Evolutionary conservation across 768 basidiomycete species (phyloP).

Genomic region (Inosperma sp.): DNA sequence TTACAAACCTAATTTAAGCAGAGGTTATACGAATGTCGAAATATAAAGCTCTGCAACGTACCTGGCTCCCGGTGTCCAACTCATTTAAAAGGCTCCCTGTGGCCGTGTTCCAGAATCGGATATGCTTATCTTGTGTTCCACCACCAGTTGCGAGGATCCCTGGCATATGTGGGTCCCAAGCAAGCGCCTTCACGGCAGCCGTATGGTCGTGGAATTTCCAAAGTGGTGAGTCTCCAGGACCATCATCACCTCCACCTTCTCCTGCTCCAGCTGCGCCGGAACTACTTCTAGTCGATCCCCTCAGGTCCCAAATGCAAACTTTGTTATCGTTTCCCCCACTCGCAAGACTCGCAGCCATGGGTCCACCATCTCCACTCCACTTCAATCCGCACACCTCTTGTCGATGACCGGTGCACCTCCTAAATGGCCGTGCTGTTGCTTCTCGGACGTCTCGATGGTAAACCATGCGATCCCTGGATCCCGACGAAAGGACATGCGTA

Average conservation of each 20-base stretch:
- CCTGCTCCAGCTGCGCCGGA: slow-evolving; percentile 23
- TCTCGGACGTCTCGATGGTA: slow-evolving; percentile 92
- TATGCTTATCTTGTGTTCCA: slow-evolving; percentile 98
- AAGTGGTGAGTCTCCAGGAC: slow-evolving; percentile 57
- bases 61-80: slow-evolving; percentile 95
- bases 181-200: slow-evolving; percentile 95
- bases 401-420: slow-evolving; percentile 66
- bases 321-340: slow-evolving; percentile 99
- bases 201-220: slow-evolving; percentile 97
- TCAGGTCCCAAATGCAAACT: slow-evolving; percentile 93
- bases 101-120: slow-evolving; percentile 93
- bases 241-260: slow-evolving; percentile 26
- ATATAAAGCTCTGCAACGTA: slow-evolving; percentile 32
- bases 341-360: slow-evolving; percentile 58
- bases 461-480: slow-evolving; percentile 86
- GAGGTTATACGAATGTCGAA: slow-evolving; percentile 12
- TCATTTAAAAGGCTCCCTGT: slow-evolving; percentile 82
- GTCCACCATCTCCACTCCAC: slow-evolving; percentile 64
- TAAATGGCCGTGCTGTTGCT: slow-evolving; percentile 56
- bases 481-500: slow-evolving; percentile 77
- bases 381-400: slow-evolving; percentile 97
- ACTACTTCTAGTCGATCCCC: slow-evolving; percentile 52
- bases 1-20: slow-evolving; percentile 74
- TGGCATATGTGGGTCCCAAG: slow-evolving; percentile 94
- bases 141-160: slow-evolving; percentile 93